Conservation (phyloP, 2,329 filamentous ascomycete species). For the Nemania serpens region DNA sequence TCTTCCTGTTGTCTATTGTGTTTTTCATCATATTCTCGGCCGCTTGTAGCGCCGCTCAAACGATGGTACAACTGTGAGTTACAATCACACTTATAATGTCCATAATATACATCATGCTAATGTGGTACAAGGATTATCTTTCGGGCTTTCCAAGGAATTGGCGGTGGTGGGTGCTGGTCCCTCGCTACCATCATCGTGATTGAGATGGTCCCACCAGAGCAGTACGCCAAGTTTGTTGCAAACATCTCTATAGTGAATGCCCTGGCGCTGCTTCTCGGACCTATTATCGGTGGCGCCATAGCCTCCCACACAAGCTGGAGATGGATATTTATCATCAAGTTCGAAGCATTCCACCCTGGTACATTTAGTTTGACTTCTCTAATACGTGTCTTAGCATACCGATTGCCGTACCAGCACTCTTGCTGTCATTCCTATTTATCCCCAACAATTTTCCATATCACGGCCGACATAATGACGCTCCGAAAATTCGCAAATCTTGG, state of each 20-base stretch:
- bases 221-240: slow-evolving; percentile 24
- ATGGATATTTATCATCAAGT: slow-evolving; percentile 38
- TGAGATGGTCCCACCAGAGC: slow-evolving; percentile 29
- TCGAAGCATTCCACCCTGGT: background rate
- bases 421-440: background rate
- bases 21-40: slow-evolving; percentile 67
- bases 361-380: background rate
- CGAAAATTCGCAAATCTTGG: background rate
- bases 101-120: background rate
- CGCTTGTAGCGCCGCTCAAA: slow-evolving; percentile 67
- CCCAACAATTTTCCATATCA: slow-evolving; percentile 14
- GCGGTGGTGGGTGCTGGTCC: slow-evolving; percentile 29
- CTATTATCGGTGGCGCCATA: slow-evolving; percentile 35
- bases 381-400: slow-evolving; percentile 2
- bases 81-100: background rate
- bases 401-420: background rate
- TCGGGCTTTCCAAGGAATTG: slow-evolving; percentile 26
- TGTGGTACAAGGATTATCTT: slow-evolving; percentile 17
- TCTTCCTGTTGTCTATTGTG: slow-evolving; percentile 60
- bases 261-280: slow-evolving; percentile 27
- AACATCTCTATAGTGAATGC: slow-evolving; percentile 23
- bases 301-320: slow-evolving; percentile 28
- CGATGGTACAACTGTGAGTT: slow-evolving; percentile 66
- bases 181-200: slow-evolving; percentile 25
- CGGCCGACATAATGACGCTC: background rate